phyloP scores from a whole-genome alignment of 2,329 filamentous ascomycete species.

The Cephalotrichum gorgonifer region DNA sequence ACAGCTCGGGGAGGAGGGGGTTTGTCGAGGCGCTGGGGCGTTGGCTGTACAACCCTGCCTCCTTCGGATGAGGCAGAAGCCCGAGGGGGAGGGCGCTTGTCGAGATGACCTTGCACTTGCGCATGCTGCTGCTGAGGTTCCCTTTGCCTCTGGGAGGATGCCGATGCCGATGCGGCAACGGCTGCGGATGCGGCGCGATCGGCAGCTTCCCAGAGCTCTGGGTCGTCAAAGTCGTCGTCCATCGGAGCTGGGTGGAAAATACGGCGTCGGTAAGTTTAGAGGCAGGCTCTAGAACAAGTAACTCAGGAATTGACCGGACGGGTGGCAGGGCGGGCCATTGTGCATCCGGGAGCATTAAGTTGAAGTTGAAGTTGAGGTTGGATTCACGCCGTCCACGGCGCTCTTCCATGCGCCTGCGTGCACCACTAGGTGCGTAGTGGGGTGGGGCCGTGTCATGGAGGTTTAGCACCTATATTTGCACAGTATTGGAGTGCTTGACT shows the following conservation, averaged over 20 bases:
- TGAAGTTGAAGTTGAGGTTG: not conserved
- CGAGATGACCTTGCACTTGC: not conserved
- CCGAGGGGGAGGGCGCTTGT: not conserved
- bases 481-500: too few relatives aligned
- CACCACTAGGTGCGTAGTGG: too few relatives aligned
- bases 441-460: too few relatives aligned
- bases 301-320: too few relatives aligned
- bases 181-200: slow-evolving; percentile 2
- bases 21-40: slow-evolving; percentile 45
- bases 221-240: slow-evolving; percentile 10
- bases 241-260: not conserved
- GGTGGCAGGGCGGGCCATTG: not conserved
- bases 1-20: slow-evolving; percentile 9
- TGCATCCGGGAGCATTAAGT: too few relatives aligned
- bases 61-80: slow-evolving; percentile 13
- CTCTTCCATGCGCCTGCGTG: too few relatives aligned
- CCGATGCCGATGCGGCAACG: not conserved
- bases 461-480: too few relatives aligned
- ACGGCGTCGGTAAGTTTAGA: not conserved
- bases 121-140: not conserved
- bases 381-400: too few relatives aligned
- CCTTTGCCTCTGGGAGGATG: too few relatives aligned
- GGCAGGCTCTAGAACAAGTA: not conserved
- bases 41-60: slow-evolving; percentile 29
- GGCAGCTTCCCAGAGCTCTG: slow-evolving; percentile 8